Evolutionary conservation across 345 rosid species (phyloP), one percentile per base, ranked within the genome.

Genomic region (Litchi chinensis): DNA sequence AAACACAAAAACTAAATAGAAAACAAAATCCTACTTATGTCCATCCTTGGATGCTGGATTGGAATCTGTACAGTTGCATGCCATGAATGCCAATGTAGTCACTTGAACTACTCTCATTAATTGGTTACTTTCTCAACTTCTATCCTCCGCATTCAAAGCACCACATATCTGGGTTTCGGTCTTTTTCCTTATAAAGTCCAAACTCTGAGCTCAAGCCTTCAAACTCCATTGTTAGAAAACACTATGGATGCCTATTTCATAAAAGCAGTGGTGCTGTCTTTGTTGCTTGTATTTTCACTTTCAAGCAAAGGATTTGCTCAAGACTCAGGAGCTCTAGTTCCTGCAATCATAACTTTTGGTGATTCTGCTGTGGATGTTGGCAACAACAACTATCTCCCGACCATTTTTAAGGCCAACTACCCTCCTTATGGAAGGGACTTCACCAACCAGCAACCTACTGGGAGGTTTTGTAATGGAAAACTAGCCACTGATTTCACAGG

Each of bases 371-470:
- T 91, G 1, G 99, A 95, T 87, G 98, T 92, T 11, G 99, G 98
- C 22, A 95, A 95, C 88, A 95, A 95, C 79, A 83, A 93, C 89
- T 88, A 95, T 70, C 95, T 95, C 75, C 87, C 89, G 1, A 95
- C 98, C 7, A 24, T 92, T 77, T 92, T 87, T 84, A 91, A 72
- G 89, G 98, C 98, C 13, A 83, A 95, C 48, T 92, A 89, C 82
- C 99, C 98, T 84, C 99, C 98, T 76, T 93, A 92, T 75, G 99
- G 98, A 54, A 90, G 96, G 67, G 99, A 95, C 79, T 93, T 95
- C 13, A 63, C 67, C 75, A 84, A 86, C 59, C 93, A 90, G 10
- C 62, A 89, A 66, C 79, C 99, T 67, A 95, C 99, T 1, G 98
- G 99, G 0, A 92, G 99, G 79, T 95, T 95, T 82, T 92, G 99